Conservation (phyloP, 2,329 filamentous ascomycete species). For the Colletotrichum tropicicola region DNA sequence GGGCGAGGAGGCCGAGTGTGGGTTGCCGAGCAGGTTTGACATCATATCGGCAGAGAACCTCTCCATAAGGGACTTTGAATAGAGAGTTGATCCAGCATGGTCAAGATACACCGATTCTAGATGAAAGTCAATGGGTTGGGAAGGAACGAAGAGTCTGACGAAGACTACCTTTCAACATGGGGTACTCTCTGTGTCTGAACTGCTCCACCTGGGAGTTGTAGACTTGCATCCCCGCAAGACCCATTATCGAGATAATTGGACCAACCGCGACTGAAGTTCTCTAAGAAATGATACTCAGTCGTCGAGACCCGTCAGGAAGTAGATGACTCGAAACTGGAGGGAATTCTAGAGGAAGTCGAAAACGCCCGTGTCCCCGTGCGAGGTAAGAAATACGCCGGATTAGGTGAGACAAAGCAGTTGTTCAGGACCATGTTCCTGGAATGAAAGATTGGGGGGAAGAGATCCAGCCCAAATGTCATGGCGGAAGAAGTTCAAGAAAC, state of each 20-base stretch:
- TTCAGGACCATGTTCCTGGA: background rate
- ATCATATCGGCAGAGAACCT: constrained; percentile 83
- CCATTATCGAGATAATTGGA: background rate
- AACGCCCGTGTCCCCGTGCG: too few relatives aligned
- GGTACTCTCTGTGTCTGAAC: constrained; percentile 70
- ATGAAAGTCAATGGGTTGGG: constrained; percentile 22
- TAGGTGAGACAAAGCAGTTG: constrained; percentile 11
- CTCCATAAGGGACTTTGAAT: constrained; percentile 83
- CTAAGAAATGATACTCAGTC: background rate
- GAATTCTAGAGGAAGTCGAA: too few relatives aligned
- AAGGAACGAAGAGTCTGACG: background rate
- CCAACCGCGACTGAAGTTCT: background rate
- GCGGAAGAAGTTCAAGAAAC: background rate
- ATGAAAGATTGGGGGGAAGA: background rate
- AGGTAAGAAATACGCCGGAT: too few relatives aligned
- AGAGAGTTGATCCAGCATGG: constrained; percentile 92
- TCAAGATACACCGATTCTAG: constrained; percentile 86
- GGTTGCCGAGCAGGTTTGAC: constrained; percentile 85
- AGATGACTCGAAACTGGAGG: too few relatives aligned
- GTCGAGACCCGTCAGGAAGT: background rate
- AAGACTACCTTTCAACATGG: constrained; percentile 71
- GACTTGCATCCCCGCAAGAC: constrained; percentile 20
- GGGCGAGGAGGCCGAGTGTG: constrained; percentile 85
- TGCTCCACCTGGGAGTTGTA: constrained; percentile 70
- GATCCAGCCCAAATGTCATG: background rate